These are phyloP conservation scores for Sclerotinia subarctica DNA, from an alignment of 2,329 filamentous ascomycete genomes.

Conservation along the genomic window DNA sequence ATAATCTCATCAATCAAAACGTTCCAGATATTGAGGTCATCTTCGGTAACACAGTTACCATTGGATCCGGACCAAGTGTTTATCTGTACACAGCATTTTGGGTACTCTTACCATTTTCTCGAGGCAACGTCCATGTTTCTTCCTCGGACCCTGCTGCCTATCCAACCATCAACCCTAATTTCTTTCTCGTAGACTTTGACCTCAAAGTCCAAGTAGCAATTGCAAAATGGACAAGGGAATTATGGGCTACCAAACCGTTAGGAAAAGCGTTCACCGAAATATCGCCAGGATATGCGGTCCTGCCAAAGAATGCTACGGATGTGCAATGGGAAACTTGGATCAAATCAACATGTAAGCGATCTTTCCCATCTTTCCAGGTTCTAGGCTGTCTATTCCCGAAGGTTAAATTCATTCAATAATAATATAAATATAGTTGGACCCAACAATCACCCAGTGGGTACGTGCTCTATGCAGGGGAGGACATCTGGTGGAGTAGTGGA, in stretches of 20 bases:
- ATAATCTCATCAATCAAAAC: constrained; percentile 46
- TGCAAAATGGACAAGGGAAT: constrained; percentile 23
- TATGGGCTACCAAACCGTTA: constrained; percentile 20
- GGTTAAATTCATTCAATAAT: background rate
- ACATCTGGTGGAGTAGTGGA: constrained; percentile 29
- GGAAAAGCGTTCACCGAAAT: constrained; percentile 12
- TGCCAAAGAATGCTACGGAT: constrained; percentile 24
- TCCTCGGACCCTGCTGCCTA: constrained; percentile 39
- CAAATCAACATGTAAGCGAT: constrained; percentile 21
- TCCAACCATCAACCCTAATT: constrained; percentile 45
- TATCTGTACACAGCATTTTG: constrained; percentile 42
- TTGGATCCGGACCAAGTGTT: constrained; percentile 26
- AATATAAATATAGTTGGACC: constrained; percentile 1
- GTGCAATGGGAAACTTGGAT: constrained; percentile 21
- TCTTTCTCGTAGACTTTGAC: constrained; percentile 45
- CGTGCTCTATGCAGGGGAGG: constrained; percentile 27
- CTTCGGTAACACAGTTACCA: constrained; percentile 29
- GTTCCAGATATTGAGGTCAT: constrained; percentile 49
- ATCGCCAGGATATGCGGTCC: constrained; percentile 16
- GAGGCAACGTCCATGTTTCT: constrained; percentile 44
- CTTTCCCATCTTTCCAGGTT: background rate
- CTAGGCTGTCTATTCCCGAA: background rate
- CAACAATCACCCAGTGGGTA: constrained; percentile 27
- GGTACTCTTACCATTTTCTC: constrained; percentile 43
- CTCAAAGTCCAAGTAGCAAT: constrained; percentile 35